phyloP scores from a whole-genome alignment of 129 eudicot genomes.

The Tagetes patula region DNA sequence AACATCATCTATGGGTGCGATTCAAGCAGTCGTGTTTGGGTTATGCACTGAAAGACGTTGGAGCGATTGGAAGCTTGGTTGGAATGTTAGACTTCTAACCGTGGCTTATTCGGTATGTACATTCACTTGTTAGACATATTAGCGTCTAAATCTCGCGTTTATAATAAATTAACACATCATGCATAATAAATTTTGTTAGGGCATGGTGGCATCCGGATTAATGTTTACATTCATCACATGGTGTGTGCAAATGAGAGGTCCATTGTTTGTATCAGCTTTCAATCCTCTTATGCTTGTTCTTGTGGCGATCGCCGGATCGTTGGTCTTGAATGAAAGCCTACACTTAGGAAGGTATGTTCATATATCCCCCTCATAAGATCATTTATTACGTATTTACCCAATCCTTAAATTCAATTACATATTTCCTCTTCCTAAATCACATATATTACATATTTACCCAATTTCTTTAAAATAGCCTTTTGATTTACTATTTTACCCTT shows the following conservation, averaged over 20 bases:
- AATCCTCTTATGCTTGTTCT: constrained; percentile 60
- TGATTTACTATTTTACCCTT: too few relatives aligned
- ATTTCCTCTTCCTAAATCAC: too few relatives aligned
- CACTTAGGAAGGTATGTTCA: constrained; percentile 59
- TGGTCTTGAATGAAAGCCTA: constrained; percentile 54
- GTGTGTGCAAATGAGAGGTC: constrained; percentile 67
- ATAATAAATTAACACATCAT: background rate
- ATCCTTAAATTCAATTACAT: too few relatives aligned
- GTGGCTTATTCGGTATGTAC: constrained; percentile 46
- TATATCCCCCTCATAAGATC: background rate
- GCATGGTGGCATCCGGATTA: constrained; percentile 49
- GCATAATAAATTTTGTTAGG: constrained; percentile 32
- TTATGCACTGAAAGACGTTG: constrained; percentile 49
- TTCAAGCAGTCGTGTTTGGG: constrained; percentile 42
- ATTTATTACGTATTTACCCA: too few relatives aligned
- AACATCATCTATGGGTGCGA: constrained; percentile 34
- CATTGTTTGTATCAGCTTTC: constrained; percentile 58
- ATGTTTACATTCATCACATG: constrained; percentile 43
- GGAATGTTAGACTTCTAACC: constrained; percentile 65
- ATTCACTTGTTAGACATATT: background rate
- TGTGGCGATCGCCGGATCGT: constrained; percentile 55
- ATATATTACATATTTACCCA: too few relatives aligned
- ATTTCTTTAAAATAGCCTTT: too few relatives aligned
- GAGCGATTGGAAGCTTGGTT: constrained; percentile 63
- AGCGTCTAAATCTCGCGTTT: background rate